These are phyloP conservation scores for Coffea canephora DNA, from an alignment of 257 asterid genomes.

Conservation along the genomic window DNA sequence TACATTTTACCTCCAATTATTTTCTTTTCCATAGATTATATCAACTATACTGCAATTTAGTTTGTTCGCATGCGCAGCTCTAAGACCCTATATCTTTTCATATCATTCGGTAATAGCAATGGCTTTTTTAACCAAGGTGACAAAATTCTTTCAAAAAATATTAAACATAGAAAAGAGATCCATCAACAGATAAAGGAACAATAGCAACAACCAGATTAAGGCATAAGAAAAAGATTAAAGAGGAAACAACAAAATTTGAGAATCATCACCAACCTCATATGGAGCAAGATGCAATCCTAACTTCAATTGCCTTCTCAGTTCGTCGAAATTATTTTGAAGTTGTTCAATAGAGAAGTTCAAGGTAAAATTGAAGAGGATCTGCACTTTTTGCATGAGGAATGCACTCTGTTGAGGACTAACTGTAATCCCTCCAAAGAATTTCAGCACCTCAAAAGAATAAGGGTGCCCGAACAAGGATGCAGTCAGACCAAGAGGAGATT, in stretches of 20 bases:
- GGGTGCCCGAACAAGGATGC: constrained; percentile 78
- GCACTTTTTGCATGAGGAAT: constrained; percentile 66
- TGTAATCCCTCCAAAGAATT: constrained; percentile 84
- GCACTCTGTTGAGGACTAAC: constrained; percentile 83
- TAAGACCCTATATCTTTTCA: not conserved
- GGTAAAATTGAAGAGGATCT: constrained; percentile 86
- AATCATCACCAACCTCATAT: constrained; percentile 60
- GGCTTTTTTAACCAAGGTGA: not conserved
- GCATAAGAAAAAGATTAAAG: not conserved
- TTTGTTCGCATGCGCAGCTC: not conserved
- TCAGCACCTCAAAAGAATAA: constrained; percentile 69
- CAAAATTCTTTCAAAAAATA: not conserved
- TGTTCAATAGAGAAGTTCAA: constrained; percentile 82
- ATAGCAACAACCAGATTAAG: not conserved
- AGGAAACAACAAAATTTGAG: not conserved
- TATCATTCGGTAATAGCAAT: not conserved
- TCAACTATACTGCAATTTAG: not conserved
- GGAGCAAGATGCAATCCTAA: constrained; percentile 70
- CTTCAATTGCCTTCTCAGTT: constrained; percentile 64
- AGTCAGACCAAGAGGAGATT: constrained; percentile 45
- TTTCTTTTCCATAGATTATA: not conserved
- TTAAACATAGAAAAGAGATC: not conserved
- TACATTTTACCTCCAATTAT: not conserved
- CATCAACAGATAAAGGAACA: not conserved
- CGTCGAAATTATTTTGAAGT: constrained; percentile 58